Base-by-base conservation (phyloP, 345 rosid genomes). In the Moricandia arvensis region DNA sequence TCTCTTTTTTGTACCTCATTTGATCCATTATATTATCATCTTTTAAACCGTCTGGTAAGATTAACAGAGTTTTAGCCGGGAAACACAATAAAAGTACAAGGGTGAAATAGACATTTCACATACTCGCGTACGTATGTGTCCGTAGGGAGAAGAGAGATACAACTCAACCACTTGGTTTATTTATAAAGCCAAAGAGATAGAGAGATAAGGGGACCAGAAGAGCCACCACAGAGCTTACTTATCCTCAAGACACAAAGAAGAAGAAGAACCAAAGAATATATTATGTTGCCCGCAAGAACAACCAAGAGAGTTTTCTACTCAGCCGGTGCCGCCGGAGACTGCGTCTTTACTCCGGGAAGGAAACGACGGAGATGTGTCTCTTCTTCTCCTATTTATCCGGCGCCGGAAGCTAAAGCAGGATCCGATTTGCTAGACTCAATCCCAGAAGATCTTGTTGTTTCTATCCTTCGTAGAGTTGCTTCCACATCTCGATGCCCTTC, bases 391-490 rank as follows among this genome's bases (percentile, higher is more conserved):
- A 0, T 8, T 59, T 38, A 68, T 21, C 67, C 79, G 24, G 8
- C 13, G 41, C 27, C 43, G 7, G 76, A 58, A 6, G 15, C 34
- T 5, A 53, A 21, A 3, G 3, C 41, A 11, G 75, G 80, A 4
- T 49, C 29, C 4, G 93, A 91, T 74, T 79, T 85, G 21, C 83
- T 93, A 12, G 94, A 91, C 70, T 59, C 80, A 13, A 80, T 93
- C 8, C 97, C 98, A 0, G 97, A 93, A 57, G 98, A 93, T 83
- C 88, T 93, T 77, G 88, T 93, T 63, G 69, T 85, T 35, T 82
- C 73, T 51, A 88, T 93, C 33, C 87, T 93, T 17, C 76, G 84
- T 68, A 90, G 82, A 66, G 86, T 93, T 63, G 85, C 86, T 66
- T 86, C 93, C 18, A 47, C 87, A 9, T 84, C 94, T 8, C 47